A percentile compares a stretch with the other conserved stretches of the same genome.
Conservation (phyloP, 2,329 filamentous ascomycete species). For the Aspergillus nomiae region DNA sequence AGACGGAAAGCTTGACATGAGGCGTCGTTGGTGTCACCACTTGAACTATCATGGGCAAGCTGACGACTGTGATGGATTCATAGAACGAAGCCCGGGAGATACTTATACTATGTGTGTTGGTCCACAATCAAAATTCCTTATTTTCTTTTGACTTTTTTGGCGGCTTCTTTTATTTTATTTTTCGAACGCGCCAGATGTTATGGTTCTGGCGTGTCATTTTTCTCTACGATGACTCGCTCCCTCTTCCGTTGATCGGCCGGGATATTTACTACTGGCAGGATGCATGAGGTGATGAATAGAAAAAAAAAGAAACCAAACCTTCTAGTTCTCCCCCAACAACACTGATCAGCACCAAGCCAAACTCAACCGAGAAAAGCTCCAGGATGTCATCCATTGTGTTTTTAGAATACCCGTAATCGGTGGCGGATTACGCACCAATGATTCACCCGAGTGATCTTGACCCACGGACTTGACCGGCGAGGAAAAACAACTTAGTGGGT, state of each 20-base stretch:
- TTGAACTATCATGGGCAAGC: neutral
- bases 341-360: slow-evolving; percentile 8
- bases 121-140: neutral
- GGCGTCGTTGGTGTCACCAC: neutral
- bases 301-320: neutral
- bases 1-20: slow-evolving; percentile 5
- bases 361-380: neutral
- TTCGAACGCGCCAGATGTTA: neutral
- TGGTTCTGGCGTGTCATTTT: neutral
- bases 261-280: neutral
- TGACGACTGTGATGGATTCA: neutral
- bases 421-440: slow-evolving; percentile 19
- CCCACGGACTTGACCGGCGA: neutral
- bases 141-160: neutral
- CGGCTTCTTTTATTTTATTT: neutral
- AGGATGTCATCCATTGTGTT: slow-evolving; percentile 4
- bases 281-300: neutral
- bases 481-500: too few relatives aligned
- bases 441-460: slow-evolving; percentile 8
- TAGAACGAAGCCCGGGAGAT: neutral
- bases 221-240: neutral
- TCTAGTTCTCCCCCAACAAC: neutral
- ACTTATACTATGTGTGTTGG: neutral
- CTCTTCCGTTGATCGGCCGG: neutral
- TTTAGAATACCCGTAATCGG: slow-evolving; percentile 7